Evolutionary conservation across 352 stramenopile species (phyloP).

Genomic region (Phytophthora syringae): DNA sequence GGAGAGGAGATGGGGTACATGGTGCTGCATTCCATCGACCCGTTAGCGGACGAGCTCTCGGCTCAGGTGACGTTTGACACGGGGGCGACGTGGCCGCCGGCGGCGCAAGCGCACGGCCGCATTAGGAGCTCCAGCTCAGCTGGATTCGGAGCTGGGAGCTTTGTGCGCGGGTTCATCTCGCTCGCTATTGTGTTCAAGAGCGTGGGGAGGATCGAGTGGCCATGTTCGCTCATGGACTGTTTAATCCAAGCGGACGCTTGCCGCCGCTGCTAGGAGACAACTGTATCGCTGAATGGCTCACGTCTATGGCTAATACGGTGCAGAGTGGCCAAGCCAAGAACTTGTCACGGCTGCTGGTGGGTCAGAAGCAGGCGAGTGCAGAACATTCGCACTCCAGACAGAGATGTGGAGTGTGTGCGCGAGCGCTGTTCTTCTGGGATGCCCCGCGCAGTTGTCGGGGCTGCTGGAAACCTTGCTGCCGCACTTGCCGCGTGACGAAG

Average conservation of each 20-base stretch:
- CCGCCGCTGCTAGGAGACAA: constrained; percentile 57
- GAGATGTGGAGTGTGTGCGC: constrained; percentile 65
- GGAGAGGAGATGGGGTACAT: constrained; percentile 76
- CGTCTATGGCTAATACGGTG: constrained; percentile 66
- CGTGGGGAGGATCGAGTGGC: constrained; percentile 60
- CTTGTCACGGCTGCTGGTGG: constrained; percentile 61
- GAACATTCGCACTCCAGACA: constrained; percentile 14
- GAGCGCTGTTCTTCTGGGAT: constrained; percentile 73
- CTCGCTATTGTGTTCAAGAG: constrained; percentile 70
- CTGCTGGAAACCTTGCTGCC: constrained; percentile 74
- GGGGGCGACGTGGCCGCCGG: constrained; percentile 36
- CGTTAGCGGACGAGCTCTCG: constrained; percentile 35
- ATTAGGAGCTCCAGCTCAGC: constrained; percentile 26
- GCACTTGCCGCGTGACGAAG: constrained; percentile 67
- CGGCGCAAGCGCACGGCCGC: constrained; percentile 9
- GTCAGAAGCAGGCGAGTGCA: constrained; percentile 16
- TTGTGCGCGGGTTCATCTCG: constrained; percentile 70
- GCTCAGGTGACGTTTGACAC: constrained; percentile 28
- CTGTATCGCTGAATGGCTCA: constrained; percentile 65
- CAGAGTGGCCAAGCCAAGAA: constrained; percentile 80
- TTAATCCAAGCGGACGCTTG: constrained; percentile 64
- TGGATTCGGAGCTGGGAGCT: constrained; percentile 30
- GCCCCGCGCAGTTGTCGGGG: constrained; percentile 58
- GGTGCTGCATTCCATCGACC: constrained; percentile 75
- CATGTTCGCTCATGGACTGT: constrained; percentile 75